phyloP scores from a whole-genome alignment of 805 yeast species.

The Candida saitoana region DNA sequence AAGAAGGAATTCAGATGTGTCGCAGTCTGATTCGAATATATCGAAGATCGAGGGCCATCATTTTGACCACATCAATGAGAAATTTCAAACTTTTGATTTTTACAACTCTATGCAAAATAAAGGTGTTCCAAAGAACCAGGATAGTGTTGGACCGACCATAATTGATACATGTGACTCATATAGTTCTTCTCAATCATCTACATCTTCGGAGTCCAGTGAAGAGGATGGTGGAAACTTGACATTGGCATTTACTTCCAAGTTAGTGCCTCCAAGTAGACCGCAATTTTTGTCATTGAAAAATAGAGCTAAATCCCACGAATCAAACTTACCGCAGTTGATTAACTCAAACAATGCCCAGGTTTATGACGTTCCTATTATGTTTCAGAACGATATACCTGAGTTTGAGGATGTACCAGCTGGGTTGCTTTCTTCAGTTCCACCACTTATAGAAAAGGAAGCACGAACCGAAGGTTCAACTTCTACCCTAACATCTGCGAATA shows the following conservation, averaged over 20 bases:
- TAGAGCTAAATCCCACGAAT: constrained; percentile 40
- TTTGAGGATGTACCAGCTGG: constrained; percentile 41
- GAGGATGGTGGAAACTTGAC: constrained; percentile 44
- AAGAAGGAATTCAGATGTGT: constrained; percentile 8
- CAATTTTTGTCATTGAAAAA: constrained; percentile 27
- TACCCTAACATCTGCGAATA: constrained; percentile 10
- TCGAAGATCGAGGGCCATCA: constrained; percentile 1
- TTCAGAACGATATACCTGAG: constrained; percentile 26
- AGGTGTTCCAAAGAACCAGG: constrained; percentile 2
- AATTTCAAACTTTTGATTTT: constrained; percentile 35
- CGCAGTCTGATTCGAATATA: constrained; percentile 10
- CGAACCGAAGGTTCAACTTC: constrained; percentile 15
- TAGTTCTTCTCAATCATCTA: constrained; percentile 1
- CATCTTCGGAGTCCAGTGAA: constrained; percentile 4
- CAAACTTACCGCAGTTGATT: constrained; percentile 31
- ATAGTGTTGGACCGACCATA: constrained; percentile 3
- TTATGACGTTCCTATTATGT: constrained; percentile 27
- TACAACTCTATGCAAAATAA: constrained; percentile 31
- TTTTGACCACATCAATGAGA: constrained; percentile 22
- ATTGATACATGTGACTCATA: background rate
- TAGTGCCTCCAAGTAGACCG: constrained; percentile 31
- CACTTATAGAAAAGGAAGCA: constrained; percentile 11
- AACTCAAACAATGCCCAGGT: constrained; percentile 12
- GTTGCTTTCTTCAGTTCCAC: constrained; percentile 28
- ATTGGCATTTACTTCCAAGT: constrained; percentile 41